Evolutionary conservation across 192 early-diverging fungal species (phyloP), one percentile per base, ranked within the genome.

Genomic region (Paraglomus brasilianum): DNA sequence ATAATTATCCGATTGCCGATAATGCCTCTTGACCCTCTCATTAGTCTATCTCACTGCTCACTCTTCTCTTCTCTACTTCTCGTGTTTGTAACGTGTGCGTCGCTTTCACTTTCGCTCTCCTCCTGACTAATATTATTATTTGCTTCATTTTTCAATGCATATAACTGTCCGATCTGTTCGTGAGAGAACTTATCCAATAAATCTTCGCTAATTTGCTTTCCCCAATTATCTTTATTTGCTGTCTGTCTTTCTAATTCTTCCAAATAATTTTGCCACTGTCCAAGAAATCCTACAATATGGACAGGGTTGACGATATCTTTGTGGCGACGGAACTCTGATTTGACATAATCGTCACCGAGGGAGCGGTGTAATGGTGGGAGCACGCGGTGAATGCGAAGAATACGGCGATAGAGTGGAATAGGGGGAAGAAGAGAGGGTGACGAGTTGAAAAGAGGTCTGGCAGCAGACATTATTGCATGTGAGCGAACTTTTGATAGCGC

Each of bases 311-410:
- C 79, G 46, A 82, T 67, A 62, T 76, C 66, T 53, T 82, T 82
- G 72, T 86, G 85, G 48, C 81, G 77, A 44, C 70, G 74, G 47
- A 86, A 86, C 56, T 86, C 85, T 8, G 85, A 70, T 70, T 84
- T 86, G 60, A 86, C 85, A 72, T 86, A 86, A 24, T 80, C 81
- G 52, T 86, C 82, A 9, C 85, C 85, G n/a, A 86, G 57, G 36
- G 74, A 72, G 8, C 85, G 81, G 70, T 82, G 77, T 45, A 80
- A 71, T 13, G 75, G 63, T 17, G 85, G 85, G 8, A 86, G 50
- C 2, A 36, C 30, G 2, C 85, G 74, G 64, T 86, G 85, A 2
- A 66, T 68, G 8, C 82, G 74, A 15, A 86, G 76, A 71, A 86
- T 84, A 50, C 78, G 74, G 7, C 79, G 78, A 63, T 86, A 86